Percentiles rank a stretch among this genome's conserved stretches.
phyloP scores from a whole-genome alignment of 179 eudicot genomes.

The Corrigiola litoralis region DNA sequence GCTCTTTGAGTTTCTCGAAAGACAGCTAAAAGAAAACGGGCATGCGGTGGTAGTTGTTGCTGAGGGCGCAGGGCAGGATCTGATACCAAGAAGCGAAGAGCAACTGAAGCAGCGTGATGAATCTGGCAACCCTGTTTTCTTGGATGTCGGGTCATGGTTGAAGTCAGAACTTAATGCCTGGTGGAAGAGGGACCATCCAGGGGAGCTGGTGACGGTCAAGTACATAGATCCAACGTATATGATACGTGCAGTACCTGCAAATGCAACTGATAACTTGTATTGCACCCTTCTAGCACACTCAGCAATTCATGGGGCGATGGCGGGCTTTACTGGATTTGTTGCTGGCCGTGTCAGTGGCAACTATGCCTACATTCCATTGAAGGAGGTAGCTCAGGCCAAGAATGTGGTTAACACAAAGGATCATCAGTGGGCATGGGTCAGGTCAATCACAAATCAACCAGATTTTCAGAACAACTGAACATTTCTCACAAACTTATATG shows the following conservation, averaged over 20 bases:
- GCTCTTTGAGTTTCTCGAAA: slow-evolving; percentile 53
- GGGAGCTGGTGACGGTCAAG: slow-evolving; percentile 56
- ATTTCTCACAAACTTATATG: no score
- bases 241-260: slow-evolving; percentile 78
- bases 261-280: slow-evolving; percentile 65
- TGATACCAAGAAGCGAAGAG: slow-evolving; percentile 49
- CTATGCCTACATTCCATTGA: slow-evolving; percentile 65
- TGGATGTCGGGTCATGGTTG: slow-evolving; percentile 74
- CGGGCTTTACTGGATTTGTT: slow-evolving; percentile 75
- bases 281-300: slow-evolving; percentile 75
- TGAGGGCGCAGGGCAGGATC: slow-evolving; percentile 75
- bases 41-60: slow-evolving; percentile 80
- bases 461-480: slow-evolving; percentile 37
- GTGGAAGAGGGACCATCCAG: slow-evolving; percentile 61
- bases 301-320: slow-evolving; percentile 83
- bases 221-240: slow-evolving; percentile 82
- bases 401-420: slow-evolving; percentile 47
- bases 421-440: slow-evolving; percentile 82
- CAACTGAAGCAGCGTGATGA: slow-evolving; percentile 54
- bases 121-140: slow-evolving; percentile 68
- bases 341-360: slow-evolving; percentile 61
- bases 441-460: slow-evolving; percentile 73
- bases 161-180: slow-evolving; percentile 63
- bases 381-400: slow-evolving; percentile 56
- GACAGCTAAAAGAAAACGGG: slow-evolving; percentile 39